These are phyloP conservation scores for Globisporangium canariense DNA, from an alignment of 352 stramenopile genomes.

Conservation along the genomic window DNA sequence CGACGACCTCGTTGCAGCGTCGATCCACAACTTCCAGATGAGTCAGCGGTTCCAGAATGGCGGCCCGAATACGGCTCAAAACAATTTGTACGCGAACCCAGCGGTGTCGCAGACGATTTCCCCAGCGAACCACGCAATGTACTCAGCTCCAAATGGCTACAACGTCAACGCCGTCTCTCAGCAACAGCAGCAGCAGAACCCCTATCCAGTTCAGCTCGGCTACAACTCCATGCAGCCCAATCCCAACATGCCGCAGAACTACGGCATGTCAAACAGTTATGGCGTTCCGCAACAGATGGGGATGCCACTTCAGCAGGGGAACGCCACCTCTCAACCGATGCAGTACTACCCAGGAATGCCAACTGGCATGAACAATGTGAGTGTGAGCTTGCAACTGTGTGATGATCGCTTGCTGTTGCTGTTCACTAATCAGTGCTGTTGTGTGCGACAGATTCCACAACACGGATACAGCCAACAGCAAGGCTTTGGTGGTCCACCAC, in stretches of 20 bases:
- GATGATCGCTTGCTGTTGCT: background rate
- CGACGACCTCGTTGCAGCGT: constrained; percentile 62
- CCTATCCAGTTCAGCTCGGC: constrained; percentile 33
- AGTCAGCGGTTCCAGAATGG: constrained; percentile 47
- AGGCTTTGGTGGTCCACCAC: constrained; percentile 4
- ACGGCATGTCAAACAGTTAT: constrained; percentile 35
- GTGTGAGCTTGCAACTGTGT: background rate
- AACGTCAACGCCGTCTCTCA: constrained; percentile 21
- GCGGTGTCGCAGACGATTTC: constrained; percentile 29
- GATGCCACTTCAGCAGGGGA: constrained; percentile 14
- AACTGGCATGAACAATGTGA: constrained; percentile 17
- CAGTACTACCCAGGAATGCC: constrained; percentile 13
- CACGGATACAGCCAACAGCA: constrained; percentile 10
- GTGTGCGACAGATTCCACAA: constrained; percentile 2
- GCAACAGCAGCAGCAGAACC: constrained; percentile 20
- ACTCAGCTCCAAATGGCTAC: constrained; percentile 45
- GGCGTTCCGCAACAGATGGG: constrained; percentile 7
- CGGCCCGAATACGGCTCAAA: constrained; percentile 3
- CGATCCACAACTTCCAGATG: constrained; percentile 76
- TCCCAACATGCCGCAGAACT: constrained; percentile 43
- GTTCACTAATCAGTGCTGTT: background rate
- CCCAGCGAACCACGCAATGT: constrained; percentile 39
- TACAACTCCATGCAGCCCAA: constrained; percentile 44
- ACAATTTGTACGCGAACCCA: constrained; percentile 12
- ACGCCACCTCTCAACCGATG: constrained; percentile 1